Conservation (phyloP, 352 stramenopile species). For the Globisporangium middletonii region DNA sequence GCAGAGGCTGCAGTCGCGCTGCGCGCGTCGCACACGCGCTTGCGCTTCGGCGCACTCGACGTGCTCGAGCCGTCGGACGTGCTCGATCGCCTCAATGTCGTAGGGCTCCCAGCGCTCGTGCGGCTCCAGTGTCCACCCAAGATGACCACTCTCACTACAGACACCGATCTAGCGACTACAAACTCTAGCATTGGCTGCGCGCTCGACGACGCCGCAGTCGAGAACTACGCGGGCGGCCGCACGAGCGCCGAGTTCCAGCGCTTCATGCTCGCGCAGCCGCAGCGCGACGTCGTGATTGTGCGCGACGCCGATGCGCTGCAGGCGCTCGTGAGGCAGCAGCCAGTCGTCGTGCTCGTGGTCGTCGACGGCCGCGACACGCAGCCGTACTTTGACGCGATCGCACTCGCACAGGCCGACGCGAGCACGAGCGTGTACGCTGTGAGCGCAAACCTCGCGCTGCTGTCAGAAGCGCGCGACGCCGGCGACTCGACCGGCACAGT, state of each 20-base stretch:
- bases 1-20: constrained; percentile 23
- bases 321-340: constrained; percentile 11
- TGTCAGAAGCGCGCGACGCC: background rate
- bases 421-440: constrained; percentile 17
- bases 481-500: background rate
- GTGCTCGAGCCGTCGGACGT: constrained; percentile 10
- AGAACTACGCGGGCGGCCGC: constrained; percentile 25
- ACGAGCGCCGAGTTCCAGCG: constrained; percentile 35
- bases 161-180: background rate
- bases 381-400: constrained; percentile 24
- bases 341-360: constrained; percentile 30
- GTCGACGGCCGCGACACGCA: constrained; percentile 26
- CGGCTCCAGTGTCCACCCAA: constrained; percentile 22
- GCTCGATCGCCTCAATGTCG: constrained; percentile 13
- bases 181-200: constrained; percentile 9
- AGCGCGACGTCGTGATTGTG: constrained; percentile 17
- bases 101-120: constrained; percentile 25
- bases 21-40: constrained; percentile 11
- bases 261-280: constrained; percentile 24
- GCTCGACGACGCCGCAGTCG: constrained; percentile 7
- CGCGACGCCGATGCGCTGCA: constrained; percentile 9
- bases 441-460: constrained; percentile 17
- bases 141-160: background rate
- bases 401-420: constrained; percentile 25
- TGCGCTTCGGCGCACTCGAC: constrained; percentile 26